Evolutionary conservation across 2,329 filamentous ascomycete species (phyloP).

Genomic region (Fusarium sp.): DNA sequence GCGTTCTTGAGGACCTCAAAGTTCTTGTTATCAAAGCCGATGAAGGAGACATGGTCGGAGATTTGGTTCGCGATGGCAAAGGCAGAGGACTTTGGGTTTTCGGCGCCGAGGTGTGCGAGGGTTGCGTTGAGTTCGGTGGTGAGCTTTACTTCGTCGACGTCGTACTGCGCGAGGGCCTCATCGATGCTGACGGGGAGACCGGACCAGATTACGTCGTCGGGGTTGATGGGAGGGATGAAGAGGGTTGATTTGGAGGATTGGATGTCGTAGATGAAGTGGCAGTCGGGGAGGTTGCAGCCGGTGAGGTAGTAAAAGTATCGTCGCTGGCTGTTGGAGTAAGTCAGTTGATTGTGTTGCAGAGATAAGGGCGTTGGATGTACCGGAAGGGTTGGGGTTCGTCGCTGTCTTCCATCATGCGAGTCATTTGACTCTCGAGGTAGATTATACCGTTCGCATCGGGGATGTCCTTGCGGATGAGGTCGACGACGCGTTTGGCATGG

Average conservation of each 20-base stretch:
- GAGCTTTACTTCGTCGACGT: slow-evolving; percentile 81
- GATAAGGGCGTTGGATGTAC: slow-evolving; percentile 54
- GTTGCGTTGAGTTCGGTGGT: slow-evolving; percentile 80
- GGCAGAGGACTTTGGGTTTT: slow-evolving; percentile 60
- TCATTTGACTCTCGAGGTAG: slow-evolving; percentile 88
- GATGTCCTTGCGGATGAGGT: slow-evolving; percentile 76
- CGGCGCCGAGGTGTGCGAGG: slow-evolving; percentile 65
- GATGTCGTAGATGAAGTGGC: slow-evolving; percentile 84
- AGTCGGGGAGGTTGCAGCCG: slow-evolving; percentile 83
- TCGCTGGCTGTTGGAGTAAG: slow-evolving; percentile 85
- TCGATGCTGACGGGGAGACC: slow-evolving; percentile 82
- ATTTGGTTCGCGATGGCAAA: slow-evolving; percentile 85
- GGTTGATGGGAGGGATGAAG: slow-evolving; percentile 89
- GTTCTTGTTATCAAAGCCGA: slow-evolving; percentile 75
- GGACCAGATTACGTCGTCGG: slow-evolving; percentile 93
- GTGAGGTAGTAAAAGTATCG: slow-evolving; percentile 96
- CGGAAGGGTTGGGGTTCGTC: slow-evolving; percentile 85
- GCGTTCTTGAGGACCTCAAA: slow-evolving; percentile 66
- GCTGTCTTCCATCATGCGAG: slow-evolving; percentile 86
- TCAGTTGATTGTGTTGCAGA: no score
- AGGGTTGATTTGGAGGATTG: slow-evolving; percentile 78
- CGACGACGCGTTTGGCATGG: slow-evolving; percentile 85
- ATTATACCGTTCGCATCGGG: slow-evolving; percentile 76
- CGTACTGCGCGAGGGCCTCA: slow-evolving; percentile 81
- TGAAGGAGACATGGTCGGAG: slow-evolving; percentile 76